Conservation (phyloP, 331 rosid genomes). For the Quercus tomentella region DNA sequence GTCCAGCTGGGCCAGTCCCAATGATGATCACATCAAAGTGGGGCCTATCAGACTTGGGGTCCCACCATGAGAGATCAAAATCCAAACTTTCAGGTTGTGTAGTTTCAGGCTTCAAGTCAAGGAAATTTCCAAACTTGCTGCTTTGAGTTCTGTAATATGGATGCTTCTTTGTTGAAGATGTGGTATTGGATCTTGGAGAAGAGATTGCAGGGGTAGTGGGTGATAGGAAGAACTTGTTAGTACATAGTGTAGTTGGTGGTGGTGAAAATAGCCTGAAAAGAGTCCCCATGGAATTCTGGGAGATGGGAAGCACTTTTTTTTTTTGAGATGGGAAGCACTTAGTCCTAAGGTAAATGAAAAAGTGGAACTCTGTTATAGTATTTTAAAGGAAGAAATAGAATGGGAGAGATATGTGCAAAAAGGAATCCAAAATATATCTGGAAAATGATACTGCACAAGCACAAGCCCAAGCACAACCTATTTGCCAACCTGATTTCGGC, state of each 20-base stretch:
- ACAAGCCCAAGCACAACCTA: not conserved
- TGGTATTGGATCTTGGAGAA: constrained; percentile 12
- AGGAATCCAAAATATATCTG: constrained; percentile 29
- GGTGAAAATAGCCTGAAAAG: constrained; percentile 24
- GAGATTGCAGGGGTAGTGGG: constrained; percentile 13
- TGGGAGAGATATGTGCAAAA: constrained; percentile 27
- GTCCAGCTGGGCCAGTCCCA: constrained; percentile 83
- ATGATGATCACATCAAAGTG: constrained; percentile 59
- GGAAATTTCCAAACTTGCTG: constrained; percentile 53
- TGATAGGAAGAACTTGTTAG: constrained; percentile 20
- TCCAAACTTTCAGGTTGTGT: constrained; percentile 31
- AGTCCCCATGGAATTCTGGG: constrained; percentile 31
- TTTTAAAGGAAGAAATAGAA: not conserved
- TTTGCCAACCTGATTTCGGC: too few relatives aligned
- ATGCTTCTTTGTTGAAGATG: constrained; percentile 22
- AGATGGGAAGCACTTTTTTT: constrained; percentile 21
- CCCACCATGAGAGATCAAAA: constrained; percentile 56
- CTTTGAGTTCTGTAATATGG: constrained; percentile 4
- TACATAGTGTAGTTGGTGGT: constrained; percentile 4
- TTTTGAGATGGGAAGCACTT: constrained; percentile 20
- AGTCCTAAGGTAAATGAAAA: not conserved
- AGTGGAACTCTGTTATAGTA: not conserved
- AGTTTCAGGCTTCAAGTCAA: constrained; percentile 47
- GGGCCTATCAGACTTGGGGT: constrained; percentile 29
- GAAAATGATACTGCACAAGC: constrained; percentile 29